A percentile compares a stretch with the other conserved stretches of the same genome.
Conservation (phyloP, 2,329 filamentous ascomycete genomes). For the Aspergillus thermomutatus region DNA sequence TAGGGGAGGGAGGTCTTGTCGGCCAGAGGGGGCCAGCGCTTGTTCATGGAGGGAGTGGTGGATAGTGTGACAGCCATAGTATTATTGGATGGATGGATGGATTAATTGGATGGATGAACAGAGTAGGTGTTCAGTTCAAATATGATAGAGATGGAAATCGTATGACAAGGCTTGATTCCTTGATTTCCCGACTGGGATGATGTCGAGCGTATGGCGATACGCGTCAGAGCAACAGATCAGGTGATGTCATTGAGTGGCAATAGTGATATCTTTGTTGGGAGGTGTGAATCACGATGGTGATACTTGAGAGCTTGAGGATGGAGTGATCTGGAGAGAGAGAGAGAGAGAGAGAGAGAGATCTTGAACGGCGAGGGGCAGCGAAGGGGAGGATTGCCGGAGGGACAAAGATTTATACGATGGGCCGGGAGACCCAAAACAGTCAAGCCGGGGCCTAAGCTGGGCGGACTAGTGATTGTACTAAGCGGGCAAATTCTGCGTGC, state of each 20-base stretch:
- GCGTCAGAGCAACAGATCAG: background rate
- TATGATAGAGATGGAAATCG: background rate
- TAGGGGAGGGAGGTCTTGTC: slow-evolving; percentile 34
- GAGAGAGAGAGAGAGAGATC: background rate
- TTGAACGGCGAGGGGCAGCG: background rate
- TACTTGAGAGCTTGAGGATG: background rate
- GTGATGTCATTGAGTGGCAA: background rate
- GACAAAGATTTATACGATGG: background rate
- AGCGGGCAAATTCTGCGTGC: background rate
- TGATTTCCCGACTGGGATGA: background rate
- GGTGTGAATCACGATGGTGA: background rate
- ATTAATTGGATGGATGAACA: slow-evolving; percentile 23
- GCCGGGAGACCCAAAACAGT: background rate
- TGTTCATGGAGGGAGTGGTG: slow-evolving; percentile 26
- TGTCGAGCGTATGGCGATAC: background rate
- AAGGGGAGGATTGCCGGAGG: background rate
- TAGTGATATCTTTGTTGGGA: background rate
- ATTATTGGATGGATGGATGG: slow-evolving; percentile 15
- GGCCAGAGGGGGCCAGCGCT: slow-evolving; percentile 35
- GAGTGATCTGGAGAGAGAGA: background rate
- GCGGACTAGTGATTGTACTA: background rate
- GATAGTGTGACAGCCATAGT: slow-evolving; percentile 21
- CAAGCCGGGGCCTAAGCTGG: background rate
- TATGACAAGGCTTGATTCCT: background rate
- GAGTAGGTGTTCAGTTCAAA: background rate